Conservation (phyloP, 1,139 yeast species). For the Yamadazyma triangularis region DNA sequence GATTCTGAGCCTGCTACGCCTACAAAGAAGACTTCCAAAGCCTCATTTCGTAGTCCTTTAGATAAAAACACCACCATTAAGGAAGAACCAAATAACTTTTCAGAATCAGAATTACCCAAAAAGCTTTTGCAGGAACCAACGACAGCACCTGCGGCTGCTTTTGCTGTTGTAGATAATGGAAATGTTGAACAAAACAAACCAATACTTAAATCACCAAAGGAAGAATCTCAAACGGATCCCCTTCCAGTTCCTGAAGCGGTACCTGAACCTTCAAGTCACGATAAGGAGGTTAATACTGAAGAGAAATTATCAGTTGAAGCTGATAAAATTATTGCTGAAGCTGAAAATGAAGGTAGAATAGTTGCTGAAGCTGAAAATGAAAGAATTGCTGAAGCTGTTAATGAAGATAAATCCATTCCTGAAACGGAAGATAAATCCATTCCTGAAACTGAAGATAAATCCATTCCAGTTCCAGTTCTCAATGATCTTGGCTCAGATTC, state of each 20-base stretch:
- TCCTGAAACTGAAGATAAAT: constrained; percentile 1
- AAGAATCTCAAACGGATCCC: too few species aligned
- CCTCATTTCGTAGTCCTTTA: background rate
- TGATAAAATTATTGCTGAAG: background rate
- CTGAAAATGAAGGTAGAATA: background rate
- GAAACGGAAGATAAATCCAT: constrained; percentile 1
- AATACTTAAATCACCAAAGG: too few species aligned
- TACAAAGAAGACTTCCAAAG: background rate
- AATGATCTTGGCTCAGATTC: constrained; percentile 12
- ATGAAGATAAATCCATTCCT: constrained; percentile 1
- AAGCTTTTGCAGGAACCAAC: too few species aligned
- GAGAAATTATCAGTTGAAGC: background rate
- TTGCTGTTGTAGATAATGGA: too few species aligned
- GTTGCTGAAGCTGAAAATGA: background rate
- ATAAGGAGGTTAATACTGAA: too few species aligned
- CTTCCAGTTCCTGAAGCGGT: too few species aligned
- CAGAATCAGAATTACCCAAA: too few species aligned
- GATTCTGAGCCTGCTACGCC: background rate
- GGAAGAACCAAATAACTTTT: too few species aligned
- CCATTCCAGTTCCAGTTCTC: constrained; percentile 12
- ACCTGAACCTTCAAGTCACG: too few species aligned
- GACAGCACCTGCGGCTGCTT: too few species aligned
- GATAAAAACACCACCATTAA: too few species aligned
- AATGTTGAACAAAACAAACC: too few species aligned
- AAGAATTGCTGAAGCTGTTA: background rate